Conservation (phyloP, 805 yeast genomes). For the Saccharomyces jurei region DNA sequence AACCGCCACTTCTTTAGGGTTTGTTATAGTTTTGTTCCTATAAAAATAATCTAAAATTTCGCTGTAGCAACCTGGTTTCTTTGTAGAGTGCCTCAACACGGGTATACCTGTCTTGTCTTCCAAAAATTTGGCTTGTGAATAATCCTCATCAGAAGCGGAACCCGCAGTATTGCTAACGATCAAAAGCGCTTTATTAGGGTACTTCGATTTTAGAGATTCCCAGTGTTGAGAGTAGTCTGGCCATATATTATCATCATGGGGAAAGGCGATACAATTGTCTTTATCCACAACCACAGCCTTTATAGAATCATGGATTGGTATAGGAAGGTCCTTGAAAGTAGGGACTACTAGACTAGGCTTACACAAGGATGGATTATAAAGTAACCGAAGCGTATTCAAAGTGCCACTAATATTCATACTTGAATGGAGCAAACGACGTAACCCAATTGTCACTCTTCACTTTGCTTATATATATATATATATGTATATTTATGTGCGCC, state of each 20-base stretch:
- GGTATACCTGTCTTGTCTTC: constrained; percentile 61
- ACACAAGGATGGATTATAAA: constrained; percentile 58
- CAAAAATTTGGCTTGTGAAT: constrained; percentile 50
- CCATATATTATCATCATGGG: constrained; percentile 73
- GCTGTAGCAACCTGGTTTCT: constrained; percentile 72
- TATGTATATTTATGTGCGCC: not conserved
- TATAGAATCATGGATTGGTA: constrained; percentile 43
- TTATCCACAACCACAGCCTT: constrained; percentile 84
- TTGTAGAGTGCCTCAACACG: constrained; percentile 62
- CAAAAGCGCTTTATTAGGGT: constrained; percentile 56
- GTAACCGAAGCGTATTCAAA: constrained; percentile 51
- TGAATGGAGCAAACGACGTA: not conserved
- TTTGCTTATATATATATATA: not conserved
- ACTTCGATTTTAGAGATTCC: constrained; percentile 43
- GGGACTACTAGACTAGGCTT: constrained; percentile 53
- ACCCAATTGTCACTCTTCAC: not conserved
- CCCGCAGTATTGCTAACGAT: constrained; percentile 94
- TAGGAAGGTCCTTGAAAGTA: constrained; percentile 51
- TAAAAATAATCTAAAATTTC: constrained; percentile 60
- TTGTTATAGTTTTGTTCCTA: constrained; percentile 36
- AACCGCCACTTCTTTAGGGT: constrained; percentile 63
- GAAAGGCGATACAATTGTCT: constrained; percentile 89
- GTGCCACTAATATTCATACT: constrained; percentile 69
- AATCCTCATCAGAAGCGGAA: constrained; percentile 59
- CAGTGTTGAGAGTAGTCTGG: constrained; percentile 56